Conservation (phyloP, 1,284 basidiomycete species). For the Naganishia sp. region DNA sequence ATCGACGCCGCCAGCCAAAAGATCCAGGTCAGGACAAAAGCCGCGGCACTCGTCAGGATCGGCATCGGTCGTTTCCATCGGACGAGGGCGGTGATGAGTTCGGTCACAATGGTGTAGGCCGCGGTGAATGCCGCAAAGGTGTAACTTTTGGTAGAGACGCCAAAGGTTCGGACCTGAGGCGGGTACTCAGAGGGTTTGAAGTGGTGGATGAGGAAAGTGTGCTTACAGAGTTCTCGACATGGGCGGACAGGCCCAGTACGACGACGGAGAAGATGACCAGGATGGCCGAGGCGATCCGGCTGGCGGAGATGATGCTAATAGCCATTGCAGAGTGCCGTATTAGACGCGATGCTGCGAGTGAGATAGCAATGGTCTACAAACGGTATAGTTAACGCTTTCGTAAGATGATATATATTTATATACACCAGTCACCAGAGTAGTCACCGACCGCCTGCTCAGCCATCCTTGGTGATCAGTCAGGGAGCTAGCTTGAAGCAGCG, state of each 20-base stretch:
- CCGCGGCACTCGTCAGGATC: background rate
- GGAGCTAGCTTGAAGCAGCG: too few relatives aligned
- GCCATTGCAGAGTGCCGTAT: background rate
- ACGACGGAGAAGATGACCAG: slow-evolving; percentile 39
- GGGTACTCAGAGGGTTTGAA: background rate
- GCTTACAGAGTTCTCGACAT: slow-evolving; percentile 41
- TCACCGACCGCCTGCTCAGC: too few relatives aligned
- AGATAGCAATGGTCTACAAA: too few relatives aligned
- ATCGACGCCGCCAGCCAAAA: slow-evolving; percentile 39
- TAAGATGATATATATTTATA: too few relatives aligned
- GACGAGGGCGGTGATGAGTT: slow-evolving; percentile 22
- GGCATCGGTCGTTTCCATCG: slow-evolving; percentile 28
- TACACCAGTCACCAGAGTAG: too few relatives aligned
- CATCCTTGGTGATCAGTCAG: too few relatives aligned
- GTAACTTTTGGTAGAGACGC: slow-evolving; percentile 34
- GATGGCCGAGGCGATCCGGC: slow-evolving; percentile 31
- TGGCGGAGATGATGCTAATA: slow-evolving; percentile 16
- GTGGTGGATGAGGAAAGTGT: slow-evolving; percentile 5
- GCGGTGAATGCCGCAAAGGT: slow-evolving; percentile 41
- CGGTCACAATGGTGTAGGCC: slow-evolving; percentile 38
- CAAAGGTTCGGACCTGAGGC: slow-evolving; percentile 36
- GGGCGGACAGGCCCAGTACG: slow-evolving; percentile 41
- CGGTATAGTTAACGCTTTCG: too few relatives aligned
- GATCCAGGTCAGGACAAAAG: slow-evolving; percentile 32
- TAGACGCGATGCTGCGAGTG: too few relatives aligned